Percentiles rank a stretch among this genome's conserved stretches.
phyloP scores from a whole-genome alignment of 768 basidiomycete genomes.

The Tylopilus intermedius region DNA sequence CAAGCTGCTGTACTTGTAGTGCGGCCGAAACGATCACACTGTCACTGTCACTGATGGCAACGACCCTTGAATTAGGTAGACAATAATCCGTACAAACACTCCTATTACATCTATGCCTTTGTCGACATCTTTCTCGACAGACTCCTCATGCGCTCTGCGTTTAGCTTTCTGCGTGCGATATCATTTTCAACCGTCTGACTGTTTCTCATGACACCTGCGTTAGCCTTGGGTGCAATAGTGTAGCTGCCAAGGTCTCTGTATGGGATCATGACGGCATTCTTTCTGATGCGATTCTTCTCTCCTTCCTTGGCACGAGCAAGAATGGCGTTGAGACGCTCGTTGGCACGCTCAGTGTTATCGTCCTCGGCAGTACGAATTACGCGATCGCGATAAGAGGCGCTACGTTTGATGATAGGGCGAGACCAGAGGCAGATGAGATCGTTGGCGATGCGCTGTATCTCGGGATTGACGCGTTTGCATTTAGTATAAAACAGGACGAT shows the following conservation, averaged over 20 bases:
- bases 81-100: too few relatives aligned
- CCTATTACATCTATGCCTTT: constrained; percentile 14
- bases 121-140: constrained; percentile 49
- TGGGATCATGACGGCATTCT: constrained; percentile 82
- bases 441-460: constrained; percentile 75
- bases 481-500: constrained; percentile 95
- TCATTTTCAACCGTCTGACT: constrained; percentile 68
- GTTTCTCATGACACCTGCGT: constrained; percentile 45
- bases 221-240: constrained; percentile 68
- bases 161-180: constrained; percentile 66
- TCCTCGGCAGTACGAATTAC: constrained; percentile 56
- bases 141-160: constrained; percentile 65
- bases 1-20: too few relatives aligned
- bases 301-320: constrained; percentile 60
- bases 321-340: constrained; percentile 63
- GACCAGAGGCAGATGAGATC: constrained; percentile 85
- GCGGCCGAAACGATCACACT: too few relatives aligned
- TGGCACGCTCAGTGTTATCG: constrained; percentile 33
- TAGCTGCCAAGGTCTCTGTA: constrained; percentile 71
- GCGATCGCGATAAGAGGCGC: constrained; percentile 73
- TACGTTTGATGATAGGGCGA: constrained; percentile 86
- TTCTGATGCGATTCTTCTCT: constrained; percentile 65
- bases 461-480: constrained; percentile 81
- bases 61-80: too few relatives aligned
- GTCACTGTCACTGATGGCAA: too few relatives aligned